A percentile compares a stretch with the other conserved stretches of the same genome.
Conservation (phyloP, 169 alveolate genomes). For the Babesia sp. region DNA sequence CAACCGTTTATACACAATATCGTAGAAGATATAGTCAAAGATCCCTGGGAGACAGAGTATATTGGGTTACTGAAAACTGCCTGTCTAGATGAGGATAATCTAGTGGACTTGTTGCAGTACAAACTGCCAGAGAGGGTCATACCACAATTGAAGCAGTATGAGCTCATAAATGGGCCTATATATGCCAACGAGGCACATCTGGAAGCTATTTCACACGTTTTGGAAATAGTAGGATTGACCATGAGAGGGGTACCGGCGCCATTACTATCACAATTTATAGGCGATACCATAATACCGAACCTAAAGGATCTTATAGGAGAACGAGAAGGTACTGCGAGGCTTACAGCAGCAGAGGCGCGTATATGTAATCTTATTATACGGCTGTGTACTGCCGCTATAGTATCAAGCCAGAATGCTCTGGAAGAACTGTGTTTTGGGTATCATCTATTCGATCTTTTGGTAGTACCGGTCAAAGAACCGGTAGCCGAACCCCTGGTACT, state of each 20-base stretch:
- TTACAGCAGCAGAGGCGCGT: constrained; percentile 26
- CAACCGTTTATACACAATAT: constrained; percentile 58
- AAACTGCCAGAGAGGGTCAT: constrained; percentile 37
- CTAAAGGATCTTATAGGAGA: constrained; percentile 53
- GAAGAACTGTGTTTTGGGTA: constrained; percentile 60
- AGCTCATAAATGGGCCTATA: constrained; percentile 19
- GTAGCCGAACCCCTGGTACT: constrained; percentile 47
- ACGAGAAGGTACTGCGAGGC: constrained; percentile 44
- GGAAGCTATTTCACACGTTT: constrained; percentile 15
- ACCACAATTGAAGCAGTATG: constrained; percentile 13
- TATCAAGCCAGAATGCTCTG: constrained; percentile 5
- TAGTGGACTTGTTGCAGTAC: constrained; percentile 38
- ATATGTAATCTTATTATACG: constrained; percentile 11
- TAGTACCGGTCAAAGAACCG: constrained; percentile 59
- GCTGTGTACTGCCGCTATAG: not conserved
- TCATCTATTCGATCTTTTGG: constrained; percentile 51
- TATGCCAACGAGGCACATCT: not conserved
- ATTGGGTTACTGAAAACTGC: constrained; percentile 23
- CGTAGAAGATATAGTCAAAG: constrained; percentile 28
- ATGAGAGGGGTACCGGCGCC: constrained; percentile 3
- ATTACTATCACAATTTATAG: constrained; percentile 22
- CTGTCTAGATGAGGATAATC: constrained; percentile 56
- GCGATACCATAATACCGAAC: constrained; percentile 39
- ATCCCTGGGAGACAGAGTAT: constrained; percentile 57
- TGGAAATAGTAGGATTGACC: constrained; percentile 27